These are phyloP conservation scores for Liquidambar formosana DNA, from an alignment of 164 flowering plant genomes.

Conservation along the genomic window DNA sequence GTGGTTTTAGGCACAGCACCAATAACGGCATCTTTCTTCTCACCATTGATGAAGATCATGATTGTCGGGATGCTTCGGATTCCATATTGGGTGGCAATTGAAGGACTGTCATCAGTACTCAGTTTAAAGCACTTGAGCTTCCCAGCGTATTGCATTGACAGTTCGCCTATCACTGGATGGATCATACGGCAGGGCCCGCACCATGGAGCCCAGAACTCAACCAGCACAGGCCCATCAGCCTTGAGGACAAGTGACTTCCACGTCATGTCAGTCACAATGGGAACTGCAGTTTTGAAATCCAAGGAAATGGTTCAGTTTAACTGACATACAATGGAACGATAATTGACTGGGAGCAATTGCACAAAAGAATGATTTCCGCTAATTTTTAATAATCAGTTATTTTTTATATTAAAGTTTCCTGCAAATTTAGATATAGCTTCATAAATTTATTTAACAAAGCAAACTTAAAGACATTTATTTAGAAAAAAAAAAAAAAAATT, in stretches of 20 bases:
- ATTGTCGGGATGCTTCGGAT: slow-evolving; percentile 32
- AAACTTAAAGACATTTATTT: too few species aligned
- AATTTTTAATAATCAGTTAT: too few species aligned
- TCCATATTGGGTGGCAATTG: slow-evolving; percentile 29
- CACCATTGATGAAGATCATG: slow-evolving; percentile 31
- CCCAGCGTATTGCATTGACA: slow-evolving; percentile 27
- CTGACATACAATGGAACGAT: not conserved
- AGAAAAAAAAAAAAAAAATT: too few species aligned
- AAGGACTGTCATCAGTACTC: slow-evolving; percentile 35
- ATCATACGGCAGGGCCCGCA: slow-evolving; percentile 43
- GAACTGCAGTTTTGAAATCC: slow-evolving; percentile 17
- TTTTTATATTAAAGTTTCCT: too few species aligned
- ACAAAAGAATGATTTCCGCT: too few species aligned
- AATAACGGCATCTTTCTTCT: slow-evolving; percentile 33
- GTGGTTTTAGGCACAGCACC: slow-evolving; percentile 39
- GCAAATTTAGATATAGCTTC: too few species aligned
- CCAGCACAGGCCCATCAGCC: slow-evolving; percentile 33
- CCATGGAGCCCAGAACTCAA: slow-evolving; percentile 45
- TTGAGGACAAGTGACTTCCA: slow-evolving; percentile 35
- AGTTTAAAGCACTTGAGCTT: slow-evolving; percentile 31
- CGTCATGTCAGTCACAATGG: slow-evolving; percentile 21
- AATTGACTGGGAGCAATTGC: too few species aligned
- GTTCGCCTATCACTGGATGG: slow-evolving; percentile 25
- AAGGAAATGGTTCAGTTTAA: not conserved
- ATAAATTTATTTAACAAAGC: too few species aligned